Evolutionary conservation across 192 early-diverging fungal genomes (phyloP), one percentile per base, ranked within the genome.

Genomic region (Podila epigama): DNA sequence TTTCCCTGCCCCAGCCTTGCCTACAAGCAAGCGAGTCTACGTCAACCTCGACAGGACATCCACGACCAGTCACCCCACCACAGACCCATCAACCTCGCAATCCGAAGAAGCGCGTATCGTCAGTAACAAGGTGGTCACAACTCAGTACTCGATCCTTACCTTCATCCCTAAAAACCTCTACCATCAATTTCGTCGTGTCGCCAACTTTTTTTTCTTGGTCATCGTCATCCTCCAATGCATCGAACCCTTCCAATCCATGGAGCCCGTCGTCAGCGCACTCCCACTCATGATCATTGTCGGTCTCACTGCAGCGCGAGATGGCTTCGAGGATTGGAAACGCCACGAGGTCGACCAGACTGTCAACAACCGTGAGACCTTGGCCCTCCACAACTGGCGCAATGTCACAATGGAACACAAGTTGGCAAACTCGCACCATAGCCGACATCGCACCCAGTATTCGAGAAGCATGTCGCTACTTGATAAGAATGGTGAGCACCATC

Each of bases 151-250:
- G 1, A 60, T 91, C 9, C 28, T 93, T 7, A 90, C 90, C 0
- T 98, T 97, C 81, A 75, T 98, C 5, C 96, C 96, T n/a, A 96
- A 95, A 70, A 97, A 97, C 57, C 73, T 98, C 50, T 93, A 93
- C 70, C 95, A 97, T 85, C 96, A 98, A 84, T 98, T 98, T 79
- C 89, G 93, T 1, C 83, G 89, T 28, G 84, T 96, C 10, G 97
- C 97, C 51, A 98, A 98, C 73, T 87, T 97, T 32, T 98, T 95
- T 70, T 98, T 98, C 78, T 77, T 96, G 35, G 86, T 88, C 53
- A 60, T 97, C 36, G 92, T 95, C 10, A 85, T 96, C 20, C 84
- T 97, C 36, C 95, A 97, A 87, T 85, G 89, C 34, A 81, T 86
- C 50, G 83, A 79, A 4, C 57, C 78, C 58, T 84, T 86, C 54